phyloP scores from a whole-genome alignment of 768 basidiomycete genomes.

The Suillus fuscotomentosus region DNA sequence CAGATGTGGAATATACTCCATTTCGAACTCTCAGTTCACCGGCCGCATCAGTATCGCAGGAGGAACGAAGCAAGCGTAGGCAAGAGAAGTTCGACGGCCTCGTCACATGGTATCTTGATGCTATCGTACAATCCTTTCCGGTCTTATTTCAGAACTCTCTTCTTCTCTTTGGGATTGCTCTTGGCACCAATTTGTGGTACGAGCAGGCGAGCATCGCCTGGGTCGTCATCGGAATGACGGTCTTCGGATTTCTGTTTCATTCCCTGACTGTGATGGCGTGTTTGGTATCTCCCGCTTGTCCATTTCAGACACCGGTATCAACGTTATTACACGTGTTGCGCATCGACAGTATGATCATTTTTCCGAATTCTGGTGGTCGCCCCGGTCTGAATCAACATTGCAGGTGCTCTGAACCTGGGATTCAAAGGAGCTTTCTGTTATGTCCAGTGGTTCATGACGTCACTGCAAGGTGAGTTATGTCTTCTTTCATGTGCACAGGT shows the following conservation, averaged over 20 bases:
- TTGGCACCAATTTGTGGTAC: conserved; percentile 2
- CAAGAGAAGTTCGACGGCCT: conserved; percentile 12
- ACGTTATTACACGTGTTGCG: not conserved
- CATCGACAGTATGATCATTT: too few species aligned
- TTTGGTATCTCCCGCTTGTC: conserved; percentile 1
- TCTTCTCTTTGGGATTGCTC: conserved; percentile 13
- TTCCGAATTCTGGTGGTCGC: not conserved
- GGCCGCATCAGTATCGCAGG: too few species aligned
- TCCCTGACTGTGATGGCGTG: conserved; percentile 1
- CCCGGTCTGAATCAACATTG: not conserved
- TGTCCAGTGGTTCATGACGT: not conserved
- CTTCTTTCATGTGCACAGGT: not conserved
- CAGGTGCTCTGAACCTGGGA: not conserved
- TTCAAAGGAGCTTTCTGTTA: not conserved
- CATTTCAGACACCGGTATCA: conserved; percentile 7
- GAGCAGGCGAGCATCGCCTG: not conserved
- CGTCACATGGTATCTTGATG: conserved; percentile 11
- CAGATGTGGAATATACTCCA: too few species aligned
- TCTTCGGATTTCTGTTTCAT: not conserved
- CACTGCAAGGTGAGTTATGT: not conserved
- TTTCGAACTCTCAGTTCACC: too few species aligned
- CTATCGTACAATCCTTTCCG: conserved; percentile 9
- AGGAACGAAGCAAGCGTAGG: not conserved
- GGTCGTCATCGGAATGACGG: not conserved
- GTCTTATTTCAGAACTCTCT: conserved; percentile 12